Percentiles rank a stretch among this genome's conserved stretches.
Conservation (phyloP, 1,284 basidiomycete genomes). For the Clitocybe nebularis region DNA sequence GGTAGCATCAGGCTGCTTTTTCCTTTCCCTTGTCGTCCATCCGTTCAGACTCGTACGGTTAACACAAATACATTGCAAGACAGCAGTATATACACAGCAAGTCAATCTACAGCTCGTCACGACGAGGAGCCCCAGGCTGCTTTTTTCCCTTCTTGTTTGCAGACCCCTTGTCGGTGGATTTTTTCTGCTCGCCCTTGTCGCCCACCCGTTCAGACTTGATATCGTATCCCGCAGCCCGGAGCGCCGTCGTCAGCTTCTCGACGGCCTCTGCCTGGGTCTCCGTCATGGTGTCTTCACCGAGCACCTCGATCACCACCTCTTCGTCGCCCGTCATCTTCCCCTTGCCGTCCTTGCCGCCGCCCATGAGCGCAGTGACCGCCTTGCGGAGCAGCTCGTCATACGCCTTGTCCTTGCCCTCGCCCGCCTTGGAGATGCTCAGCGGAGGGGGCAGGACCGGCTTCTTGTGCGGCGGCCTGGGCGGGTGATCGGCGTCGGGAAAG, state of each 20-base stretch:
- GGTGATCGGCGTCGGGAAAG: conserved; percentile 50
- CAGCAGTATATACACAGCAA: conserved; percentile 2
- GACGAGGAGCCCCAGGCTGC: conserved; percentile 10
- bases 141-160: conserved; percentile 14
- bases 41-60: conserved; percentile 1
- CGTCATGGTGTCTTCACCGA: conserved; percentile 42
- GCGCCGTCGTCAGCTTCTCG: conserved; percentile 31
- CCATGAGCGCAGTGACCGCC: conserved; percentile 41
- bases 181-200: conserved; percentile 11
- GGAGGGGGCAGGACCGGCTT: conserved; percentile 49
- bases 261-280: conserved; percentile 28
- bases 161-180: conserved; percentile 14
- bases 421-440: conserved; percentile 20
- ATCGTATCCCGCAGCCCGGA: conserved; percentile 42
- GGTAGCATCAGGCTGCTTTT: too few relatives aligned
- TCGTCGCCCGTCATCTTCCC: conserved; percentile 24
- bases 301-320: conserved; percentile 37
- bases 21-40: too few relatives aligned
- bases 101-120: conserved; percentile 17
- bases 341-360: conserved; percentile 12
- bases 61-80: conserved; percentile 4
- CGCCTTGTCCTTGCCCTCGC: conserved; percentile 25
- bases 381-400: conserved; percentile 34
- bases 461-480: conserved; percentile 44
- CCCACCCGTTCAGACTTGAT: conserved; percentile 24